These are phyloP conservation scores for Phyllosticta citrichinensis DNA, from an alignment of 2,329 filamentous ascomycete species.

Conservation along the genomic window DNA sequence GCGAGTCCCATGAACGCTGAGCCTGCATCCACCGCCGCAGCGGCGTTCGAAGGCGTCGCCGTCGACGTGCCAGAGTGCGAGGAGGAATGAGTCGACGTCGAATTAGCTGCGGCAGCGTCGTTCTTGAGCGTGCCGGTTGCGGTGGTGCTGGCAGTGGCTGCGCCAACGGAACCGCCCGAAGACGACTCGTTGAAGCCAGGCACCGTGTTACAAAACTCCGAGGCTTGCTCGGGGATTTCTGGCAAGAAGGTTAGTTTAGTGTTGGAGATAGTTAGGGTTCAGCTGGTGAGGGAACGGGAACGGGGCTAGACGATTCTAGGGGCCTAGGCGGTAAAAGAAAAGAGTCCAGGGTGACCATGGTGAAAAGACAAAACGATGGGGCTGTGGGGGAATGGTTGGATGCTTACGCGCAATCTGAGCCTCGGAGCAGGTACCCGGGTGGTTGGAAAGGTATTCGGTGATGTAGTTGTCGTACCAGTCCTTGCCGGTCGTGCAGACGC, in stretches of 20 bases:
- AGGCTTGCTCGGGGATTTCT: neutral
- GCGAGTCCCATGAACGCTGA: neutral
- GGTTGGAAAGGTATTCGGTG: neutral
- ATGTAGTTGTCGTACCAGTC: neutral
- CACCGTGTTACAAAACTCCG: neutral
- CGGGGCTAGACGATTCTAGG: neutral
- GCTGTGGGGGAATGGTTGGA: neutral
- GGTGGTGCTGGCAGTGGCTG: neutral
- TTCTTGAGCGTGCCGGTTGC: neutral
- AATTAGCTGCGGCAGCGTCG: neutral
- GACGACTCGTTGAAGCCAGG: neutral
- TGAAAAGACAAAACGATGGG: neutral
- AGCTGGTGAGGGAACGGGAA: neutral
- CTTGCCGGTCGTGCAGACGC: constrained; percentile 3
- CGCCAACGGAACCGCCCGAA: neutral
- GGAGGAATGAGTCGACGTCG: neutral
- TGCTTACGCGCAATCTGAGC: neutral
- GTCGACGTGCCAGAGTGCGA: neutral
- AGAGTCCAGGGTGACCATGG: neutral
- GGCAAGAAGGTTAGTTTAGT: neutral
- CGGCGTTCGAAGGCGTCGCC: neutral
- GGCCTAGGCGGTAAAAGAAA: neutral
- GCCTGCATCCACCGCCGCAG: neutral
- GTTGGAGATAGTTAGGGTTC: neutral
- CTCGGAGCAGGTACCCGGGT: neutral